Conservation (phyloP, 1,284 basidiomycete genomes). For the Rhodofomes roseus region DNA sequence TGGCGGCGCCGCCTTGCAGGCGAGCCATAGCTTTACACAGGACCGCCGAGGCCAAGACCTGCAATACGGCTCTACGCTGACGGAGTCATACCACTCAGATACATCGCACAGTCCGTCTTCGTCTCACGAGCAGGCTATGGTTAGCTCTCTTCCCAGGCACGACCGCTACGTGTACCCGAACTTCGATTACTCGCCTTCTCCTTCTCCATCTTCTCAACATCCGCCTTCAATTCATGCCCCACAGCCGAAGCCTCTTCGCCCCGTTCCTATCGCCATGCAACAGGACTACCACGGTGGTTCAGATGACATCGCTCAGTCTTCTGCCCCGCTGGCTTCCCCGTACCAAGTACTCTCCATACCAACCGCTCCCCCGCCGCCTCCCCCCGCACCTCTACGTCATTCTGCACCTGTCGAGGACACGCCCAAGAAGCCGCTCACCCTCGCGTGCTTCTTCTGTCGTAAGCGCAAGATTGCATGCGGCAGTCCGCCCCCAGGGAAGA, state of each 20-base stretch:
- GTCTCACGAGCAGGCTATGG: conserved; percentile 1
- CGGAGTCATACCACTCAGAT: not conserved
- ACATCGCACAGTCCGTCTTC: not conserved
- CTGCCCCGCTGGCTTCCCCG: not conserved
- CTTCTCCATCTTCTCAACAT: not conserved
- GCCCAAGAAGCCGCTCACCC: conserved; percentile 36
- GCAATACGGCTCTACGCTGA: not conserved
- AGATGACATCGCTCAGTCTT: not conserved
- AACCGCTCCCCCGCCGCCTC: conserved; percentile 12
- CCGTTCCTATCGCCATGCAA: not conserved
- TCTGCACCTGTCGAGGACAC: conserved; percentile 28
- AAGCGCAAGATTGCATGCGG: conserved; percentile 45
- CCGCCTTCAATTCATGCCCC: conserved; percentile 4
- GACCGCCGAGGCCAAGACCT: not conserved
- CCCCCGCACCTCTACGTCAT: conserved; percentile 17
- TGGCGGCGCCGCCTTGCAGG: not conserved
- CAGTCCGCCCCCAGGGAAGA: conserved; percentile 32
- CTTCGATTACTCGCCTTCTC: conserved; percentile 3
- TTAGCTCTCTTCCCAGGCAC: conserved; percentile 1
- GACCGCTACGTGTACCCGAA: conserved; percentile 2
- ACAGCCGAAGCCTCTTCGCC: conserved; percentile 2
- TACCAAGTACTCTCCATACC: conserved; percentile 19
- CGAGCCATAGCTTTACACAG: not conserved
- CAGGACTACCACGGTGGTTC: not conserved
- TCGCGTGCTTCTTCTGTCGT: conserved; percentile 43